A percentile compares a stretch with the other conserved stretches of the same genome.
Conservation (phyloP, 2,329 filamentous ascomycete species). For the Endocalyx cinctus region DNA sequence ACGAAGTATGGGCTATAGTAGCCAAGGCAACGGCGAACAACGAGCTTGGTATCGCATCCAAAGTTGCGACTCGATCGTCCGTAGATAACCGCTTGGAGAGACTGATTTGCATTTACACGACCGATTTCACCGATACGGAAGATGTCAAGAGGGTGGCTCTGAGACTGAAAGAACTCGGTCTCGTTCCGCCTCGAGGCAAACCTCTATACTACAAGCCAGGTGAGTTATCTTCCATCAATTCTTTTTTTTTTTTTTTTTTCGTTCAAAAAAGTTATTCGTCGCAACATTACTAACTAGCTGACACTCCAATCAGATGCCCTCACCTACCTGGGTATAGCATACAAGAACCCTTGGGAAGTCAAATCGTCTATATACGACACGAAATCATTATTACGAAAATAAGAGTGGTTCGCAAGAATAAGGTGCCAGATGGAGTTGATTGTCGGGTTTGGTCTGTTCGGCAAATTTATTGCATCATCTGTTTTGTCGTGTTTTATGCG, state of each 20-base stretch:
- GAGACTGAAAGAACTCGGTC: conserved; percentile 55
- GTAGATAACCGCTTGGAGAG: conserved; percentile 39
- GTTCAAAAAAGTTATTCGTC: no score
- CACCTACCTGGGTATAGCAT: conserved; percentile 60
- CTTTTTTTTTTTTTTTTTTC: neutral
- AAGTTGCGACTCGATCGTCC: conserved; percentile 59
- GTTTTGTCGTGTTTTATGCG: no score
- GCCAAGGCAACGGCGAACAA: conserved; percentile 63
- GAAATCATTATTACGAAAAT: conserved; percentile 31
- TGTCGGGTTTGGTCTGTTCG: no score
- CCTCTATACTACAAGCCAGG: conserved; percentile 77
- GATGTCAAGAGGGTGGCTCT: conserved; percentile 67
- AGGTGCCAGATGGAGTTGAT: no score
- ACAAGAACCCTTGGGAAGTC: conserved; percentile 58
- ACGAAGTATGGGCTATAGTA: conserved; percentile 61
- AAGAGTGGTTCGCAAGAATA: no score
- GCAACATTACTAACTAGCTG: neutral
- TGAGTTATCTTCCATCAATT: conserved; percentile 29
- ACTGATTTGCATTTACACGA: conserved; percentile 75
- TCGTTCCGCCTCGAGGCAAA: conserved; percentile 44
- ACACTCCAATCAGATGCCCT: conserved; percentile 51
- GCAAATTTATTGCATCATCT: no score
- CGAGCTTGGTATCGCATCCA: conserved; percentile 67
- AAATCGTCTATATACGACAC: conserved; percentile 55
- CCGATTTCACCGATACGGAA: conserved; percentile 62